phyloP scores from a whole-genome alignment of 805 yeast species.

The Citeromyces matritensis region DNA sequence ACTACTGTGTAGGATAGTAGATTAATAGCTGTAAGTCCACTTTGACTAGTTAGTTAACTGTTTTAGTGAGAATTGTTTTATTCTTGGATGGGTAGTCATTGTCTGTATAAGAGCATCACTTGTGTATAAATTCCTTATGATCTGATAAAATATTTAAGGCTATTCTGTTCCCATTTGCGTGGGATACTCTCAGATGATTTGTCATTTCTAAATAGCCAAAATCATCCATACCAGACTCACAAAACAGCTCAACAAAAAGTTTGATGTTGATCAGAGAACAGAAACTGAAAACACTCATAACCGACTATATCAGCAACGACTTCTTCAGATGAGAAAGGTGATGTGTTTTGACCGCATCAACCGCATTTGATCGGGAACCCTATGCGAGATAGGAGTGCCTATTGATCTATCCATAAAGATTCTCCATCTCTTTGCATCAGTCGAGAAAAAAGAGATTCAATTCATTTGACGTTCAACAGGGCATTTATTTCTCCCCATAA shows the following conservation, averaged over 20 bases:
- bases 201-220: too few relatives aligned
- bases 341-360: conserved; percentile 16
- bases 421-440: conserved; percentile 20
- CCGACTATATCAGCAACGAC: conserved; percentile 46
- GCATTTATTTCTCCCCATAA: conserved; percentile 49
- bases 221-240: conserved; percentile 38
- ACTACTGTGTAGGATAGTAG: too few relatives aligned
- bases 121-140: too few relatives aligned
- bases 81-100: too few relatives aligned
- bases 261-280: conserved; percentile 27
- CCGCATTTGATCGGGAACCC: conserved; percentile 21
- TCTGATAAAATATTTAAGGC: too few relatives aligned
- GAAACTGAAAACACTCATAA: conserved; percentile 35
- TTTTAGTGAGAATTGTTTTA: too few relatives aligned
- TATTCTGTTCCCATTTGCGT: too few relatives aligned
- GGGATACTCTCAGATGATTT: too few relatives aligned
- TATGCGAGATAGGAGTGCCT: conserved; percentile 41
- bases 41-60: too few relatives aligned
- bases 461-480: conserved; percentile 23
- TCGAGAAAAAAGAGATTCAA: conserved; percentile 22
- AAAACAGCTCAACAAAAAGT: conserved; percentile 42
- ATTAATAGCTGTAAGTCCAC: too few relatives aligned
- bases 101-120: too few relatives aligned
- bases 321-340: conserved; percentile 32
- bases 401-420: conserved; percentile 36